Percentiles rank a stretch among this genome's conserved stretches.
Conservation (phyloP, 495 filamentous ascomycete species). For the Margaritispora aquatica region DNA sequence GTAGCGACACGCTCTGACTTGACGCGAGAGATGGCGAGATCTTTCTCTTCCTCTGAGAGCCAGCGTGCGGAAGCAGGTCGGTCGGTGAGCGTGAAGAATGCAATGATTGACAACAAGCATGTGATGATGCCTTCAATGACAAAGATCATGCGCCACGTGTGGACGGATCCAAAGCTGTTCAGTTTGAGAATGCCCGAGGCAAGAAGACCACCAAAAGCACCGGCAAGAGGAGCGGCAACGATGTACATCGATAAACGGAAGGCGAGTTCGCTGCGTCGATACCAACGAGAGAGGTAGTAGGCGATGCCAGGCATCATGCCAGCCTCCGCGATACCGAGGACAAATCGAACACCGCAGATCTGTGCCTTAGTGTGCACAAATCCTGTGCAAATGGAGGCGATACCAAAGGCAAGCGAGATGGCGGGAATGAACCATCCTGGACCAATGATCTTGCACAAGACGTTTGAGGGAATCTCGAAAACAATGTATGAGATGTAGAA, state of each 20-base stretch:
- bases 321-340: slow-evolving; percentile 61
- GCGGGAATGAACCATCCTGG: slow-evolving; percentile 62
- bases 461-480: slow-evolving; percentile 62
- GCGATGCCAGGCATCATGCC: slow-evolving; percentile 69
- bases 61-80: slow-evolving; percentile 52
- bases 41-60: slow-evolving; percentile 50
- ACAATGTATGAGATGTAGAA: slow-evolving; percentile 67
- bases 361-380: slow-evolving; percentile 33
- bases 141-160: slow-evolving; percentile 62
- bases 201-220: slow-evolving; percentile 64
- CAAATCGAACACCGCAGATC: slow-evolving; percentile 41
- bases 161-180: slow-evolving; percentile 39
- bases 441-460: slow-evolving; percentile 55
- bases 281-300: slow-evolving; percentile 69
- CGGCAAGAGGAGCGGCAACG: slow-evolving; percentile 62
- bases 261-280: slow-evolving; percentile 58
- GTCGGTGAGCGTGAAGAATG: slow-evolving; percentile 53
- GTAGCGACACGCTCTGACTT: slow-evolving; percentile 59
- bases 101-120: slow-evolving; percentile 43
- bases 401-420: slow-evolving; percentile 40
- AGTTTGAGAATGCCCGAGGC: slow-evolving; percentile 55
- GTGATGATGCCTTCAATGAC: slow-evolving; percentile 59
- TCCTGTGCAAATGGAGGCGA: slow-evolving; percentile 32
- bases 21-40: slow-evolving; percentile 45
- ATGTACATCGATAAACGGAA: slow-evolving; percentile 70